These are phyloP conservation scores for Hypoxylon lienhwacheense DNA, from an alignment of 495 filamentous ascomycete genomes.

Conservation along the genomic window DNA sequence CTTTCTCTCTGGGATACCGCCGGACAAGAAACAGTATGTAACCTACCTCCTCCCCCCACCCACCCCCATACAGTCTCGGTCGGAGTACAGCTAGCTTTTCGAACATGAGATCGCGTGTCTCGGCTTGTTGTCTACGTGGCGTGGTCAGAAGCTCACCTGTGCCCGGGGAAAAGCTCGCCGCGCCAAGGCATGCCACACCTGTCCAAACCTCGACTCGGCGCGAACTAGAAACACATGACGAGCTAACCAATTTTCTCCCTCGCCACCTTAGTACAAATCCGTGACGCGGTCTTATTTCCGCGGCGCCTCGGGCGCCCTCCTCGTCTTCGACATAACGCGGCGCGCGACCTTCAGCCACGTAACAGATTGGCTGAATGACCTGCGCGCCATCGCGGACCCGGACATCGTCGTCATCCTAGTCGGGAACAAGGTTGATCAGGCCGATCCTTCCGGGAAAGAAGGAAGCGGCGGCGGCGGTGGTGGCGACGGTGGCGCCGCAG, in stretches of 20 bases:
- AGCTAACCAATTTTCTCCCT: background rate
- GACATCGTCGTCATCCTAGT: conserved; percentile 92
- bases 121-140: no score
- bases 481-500: no score
- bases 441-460: conserved; percentile 42
- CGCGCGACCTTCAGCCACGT: conserved; percentile 82
- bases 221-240: background rate
- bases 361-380: conserved; percentile 87
- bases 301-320: conserved; percentile 84
- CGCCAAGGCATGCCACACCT: no score
- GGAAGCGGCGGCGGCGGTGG: conserved; percentile 10
- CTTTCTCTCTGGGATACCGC: conserved; percentile 89
- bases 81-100: background rate
- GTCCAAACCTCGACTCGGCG: no score
- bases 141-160: no score
- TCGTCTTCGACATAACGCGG: conserved; percentile 93
- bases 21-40: conserved; percentile 76
- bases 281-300: conserved; percentile 96
- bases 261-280: conserved; percentile 65
- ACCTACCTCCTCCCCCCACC: background rate
- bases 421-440: conserved; percentile 90
- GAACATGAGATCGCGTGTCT: background rate
- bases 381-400: conserved; percentile 89
- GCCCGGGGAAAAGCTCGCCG: no score
- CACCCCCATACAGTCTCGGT: no score